These are phyloP conservation scores for Coniochaeta sp. DNA, from an alignment of 2,329 filamentous ascomycete species.

Conservation along the genomic window DNA sequence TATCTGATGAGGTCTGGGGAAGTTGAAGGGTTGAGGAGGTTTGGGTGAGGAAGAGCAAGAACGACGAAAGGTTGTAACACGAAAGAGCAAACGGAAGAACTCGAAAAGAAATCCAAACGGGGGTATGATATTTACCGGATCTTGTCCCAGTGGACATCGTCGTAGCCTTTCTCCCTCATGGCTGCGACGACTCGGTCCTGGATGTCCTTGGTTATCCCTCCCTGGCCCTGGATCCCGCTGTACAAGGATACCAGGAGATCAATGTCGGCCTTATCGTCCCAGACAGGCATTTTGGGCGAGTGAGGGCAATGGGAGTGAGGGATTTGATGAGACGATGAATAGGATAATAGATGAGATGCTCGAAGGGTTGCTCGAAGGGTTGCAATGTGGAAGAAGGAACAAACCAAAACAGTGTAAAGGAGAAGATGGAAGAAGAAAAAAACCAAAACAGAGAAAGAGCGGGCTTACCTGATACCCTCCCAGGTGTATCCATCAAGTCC, in stretches of 20 bases:
- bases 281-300: slow-evolving; percentile 7
- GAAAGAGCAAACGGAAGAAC: background rate
- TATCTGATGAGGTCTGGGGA: background rate
- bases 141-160: slow-evolving; percentile 13
- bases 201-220: slow-evolving; percentile 11
- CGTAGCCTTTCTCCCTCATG: slow-evolving; percentile 15
- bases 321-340: background rate
- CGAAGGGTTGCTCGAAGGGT: no score
- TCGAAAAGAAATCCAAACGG: background rate
- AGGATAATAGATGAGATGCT: background rate
- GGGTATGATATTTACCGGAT: slow-evolving; percentile 16
- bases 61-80: background rate
- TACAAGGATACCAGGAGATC: slow-evolving; percentile 17
- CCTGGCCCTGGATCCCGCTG: slow-evolving; percentile 8
- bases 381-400: background rate
- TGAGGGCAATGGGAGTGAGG: background rate
- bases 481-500: background rate
- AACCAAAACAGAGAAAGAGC: slow-evolving; percentile 2
- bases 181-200: slow-evolving; percentile 13
- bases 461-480: background rate
- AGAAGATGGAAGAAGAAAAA: background rate
- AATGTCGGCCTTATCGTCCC: slow-evolving; percentile 4
- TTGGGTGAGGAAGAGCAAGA: no score
- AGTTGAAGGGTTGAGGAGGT: no score
- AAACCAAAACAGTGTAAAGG: background rate